Base-by-base conservation (phyloP, 1,139 yeast genomes). In the Yamadazyma diddensiae region DNA sequence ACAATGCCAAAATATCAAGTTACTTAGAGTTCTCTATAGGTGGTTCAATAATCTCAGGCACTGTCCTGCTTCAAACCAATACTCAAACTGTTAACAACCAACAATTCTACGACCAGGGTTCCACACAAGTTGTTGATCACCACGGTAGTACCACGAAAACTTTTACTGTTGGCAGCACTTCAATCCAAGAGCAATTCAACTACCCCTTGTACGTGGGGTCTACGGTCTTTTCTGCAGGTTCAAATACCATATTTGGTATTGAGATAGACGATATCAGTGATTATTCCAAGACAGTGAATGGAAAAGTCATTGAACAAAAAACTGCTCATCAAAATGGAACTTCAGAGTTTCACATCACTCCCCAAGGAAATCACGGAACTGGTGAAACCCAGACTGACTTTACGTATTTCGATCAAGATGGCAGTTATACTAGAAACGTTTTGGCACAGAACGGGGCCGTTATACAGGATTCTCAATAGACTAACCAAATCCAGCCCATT, bases 401-500 rank as follows among this genome's bases (percentile, higher is more conserved):
- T 52, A 59, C 52, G 34, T 53, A 52, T 62, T 46, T 54, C 17
- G 38, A 42, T 6, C 10, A 5, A 6, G 11, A 7, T 6, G 25
- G 6, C 8, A 22, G 13, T 13, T 70, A 68, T 40, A 51, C 53
- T 26, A 60, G 79, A 43, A 51, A 49, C 20, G 79, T 74, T 3
- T 53, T 57, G 17, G 70, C 73, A 9, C 57, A 47, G 1, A 65
- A 70, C 45, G 68, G 69, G 1, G 53, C 59, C 1, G 46, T 66
- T 25, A 44, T 53, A 6, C 45, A 47, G 27, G 72, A 68, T 28
- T 22, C 11, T 9, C 27, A 24, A 16, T 24, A n/a, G 11, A 8
- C 26, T 50, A 80, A 36, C 87, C 87, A 57, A 83, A 83, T 0
- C 92, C 92, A 0, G 92, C 81, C 94, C 94, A 84, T 53, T 82